Conservation (phyloP, 2,329 filamentous ascomycete genomes). For the Ophioceras dolichostomum region DNA sequence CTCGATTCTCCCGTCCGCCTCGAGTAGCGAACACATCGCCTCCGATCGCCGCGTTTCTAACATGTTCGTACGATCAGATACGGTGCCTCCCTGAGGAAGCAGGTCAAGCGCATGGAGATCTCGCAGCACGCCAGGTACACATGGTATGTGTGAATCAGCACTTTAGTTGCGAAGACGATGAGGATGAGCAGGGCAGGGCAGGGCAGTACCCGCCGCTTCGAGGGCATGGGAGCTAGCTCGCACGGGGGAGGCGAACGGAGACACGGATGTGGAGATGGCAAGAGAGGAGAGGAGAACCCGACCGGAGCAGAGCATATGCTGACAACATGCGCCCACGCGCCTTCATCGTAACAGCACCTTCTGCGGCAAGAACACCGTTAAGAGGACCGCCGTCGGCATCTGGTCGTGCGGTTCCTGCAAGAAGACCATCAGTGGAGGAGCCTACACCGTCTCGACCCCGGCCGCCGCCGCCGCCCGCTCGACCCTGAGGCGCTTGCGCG, state of each 20-base stretch:
- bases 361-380: constrained; percentile 4
- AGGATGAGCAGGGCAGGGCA: neutral
- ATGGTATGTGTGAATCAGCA: constrained; percentile 2
- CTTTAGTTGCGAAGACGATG: neutral
- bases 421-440: constrained; percentile 4
- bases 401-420: constrained; percentile 3
- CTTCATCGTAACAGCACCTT: constrained; percentile 5
- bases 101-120: constrained; percentile 4
- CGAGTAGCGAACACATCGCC: no score
- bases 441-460: constrained; percentile 4
- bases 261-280: neutral
- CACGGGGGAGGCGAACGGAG: neutral
- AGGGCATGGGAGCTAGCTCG: no score
- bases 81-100: constrained; percentile 5
- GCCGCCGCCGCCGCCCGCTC: constrained; percentile 4
- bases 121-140: constrained; percentile 5
- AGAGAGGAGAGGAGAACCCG: neutral
- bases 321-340: no score
- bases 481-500: constrained; percentile 4
- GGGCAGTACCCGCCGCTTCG: no score
- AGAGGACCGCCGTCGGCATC: constrained; percentile 4
- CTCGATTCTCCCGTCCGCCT: no score
- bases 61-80: constrained; percentile 3
- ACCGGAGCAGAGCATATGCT: neutral
- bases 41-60: neutral